Conservation (phyloP, 805 yeast species). For the Torulaspora gathmanii region DNA sequence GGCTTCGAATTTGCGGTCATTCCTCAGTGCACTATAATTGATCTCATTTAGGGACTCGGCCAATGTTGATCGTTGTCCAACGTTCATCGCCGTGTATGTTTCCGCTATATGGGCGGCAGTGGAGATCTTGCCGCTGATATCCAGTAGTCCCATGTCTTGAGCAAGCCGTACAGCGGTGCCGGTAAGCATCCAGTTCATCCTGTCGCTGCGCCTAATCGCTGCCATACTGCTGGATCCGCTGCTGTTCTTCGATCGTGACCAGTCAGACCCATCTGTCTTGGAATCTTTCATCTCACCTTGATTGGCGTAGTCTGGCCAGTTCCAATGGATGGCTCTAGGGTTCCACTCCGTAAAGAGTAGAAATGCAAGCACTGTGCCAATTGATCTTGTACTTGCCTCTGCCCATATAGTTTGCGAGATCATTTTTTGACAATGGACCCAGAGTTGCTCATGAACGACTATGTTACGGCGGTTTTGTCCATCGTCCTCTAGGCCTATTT, state of each 20-base stretch:
- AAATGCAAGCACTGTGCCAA: conserved; percentile 83
- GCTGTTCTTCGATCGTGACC: conserved; percentile 32
- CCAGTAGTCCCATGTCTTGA: conserved; percentile 79
- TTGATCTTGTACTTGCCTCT: conserved; percentile 79
- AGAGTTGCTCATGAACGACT: conserved; percentile 69
- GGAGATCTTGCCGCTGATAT: conserved; percentile 65
- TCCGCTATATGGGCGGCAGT: conserved; percentile 84
- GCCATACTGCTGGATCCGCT: conserved; percentile 68
- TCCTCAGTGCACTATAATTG: conserved; percentile 40
- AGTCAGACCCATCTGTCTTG: conserved; percentile 16
- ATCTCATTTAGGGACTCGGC: conserved; percentile 67
- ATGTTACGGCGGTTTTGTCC: conserved; percentile 42
- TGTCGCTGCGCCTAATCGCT: conserved; percentile 78
- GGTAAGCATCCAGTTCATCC: conserved; percentile 91
- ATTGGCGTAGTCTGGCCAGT: conserved; percentile 81
- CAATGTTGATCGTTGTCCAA: conserved; percentile 74
- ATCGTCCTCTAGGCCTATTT: conserved; percentile 34
- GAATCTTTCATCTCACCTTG: conserved; percentile 38
- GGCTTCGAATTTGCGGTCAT: conserved; percentile 30
- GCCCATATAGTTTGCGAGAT: conserved; percentile 92
- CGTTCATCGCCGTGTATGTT: conserved; percentile 72
- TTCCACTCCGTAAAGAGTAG: conserved; percentile 90
- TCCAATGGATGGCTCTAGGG: conserved; percentile 88
- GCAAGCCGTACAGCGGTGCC: conserved; percentile 85
- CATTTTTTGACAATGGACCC: conserved; percentile 78